Percentiles rank a stretch among this genome's conserved stretches.
Conservation (phyloP, 106 monocot species). For the Acorus gramineus region DNA sequence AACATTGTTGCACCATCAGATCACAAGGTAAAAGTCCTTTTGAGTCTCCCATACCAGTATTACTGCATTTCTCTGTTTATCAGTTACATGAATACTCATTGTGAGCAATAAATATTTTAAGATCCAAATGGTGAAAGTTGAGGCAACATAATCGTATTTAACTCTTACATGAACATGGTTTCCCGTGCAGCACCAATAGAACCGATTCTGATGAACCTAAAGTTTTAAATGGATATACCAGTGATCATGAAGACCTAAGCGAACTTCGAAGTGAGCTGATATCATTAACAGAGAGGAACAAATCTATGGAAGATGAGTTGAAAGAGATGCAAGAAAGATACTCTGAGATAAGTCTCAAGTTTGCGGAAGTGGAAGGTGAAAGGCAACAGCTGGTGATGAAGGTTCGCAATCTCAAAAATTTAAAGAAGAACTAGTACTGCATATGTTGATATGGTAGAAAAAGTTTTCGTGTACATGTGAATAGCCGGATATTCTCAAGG, state of each 20-base stretch:
- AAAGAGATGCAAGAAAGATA: constrained; percentile 94
- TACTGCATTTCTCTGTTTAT: no score
- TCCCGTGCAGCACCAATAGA: constrained; percentile 21
- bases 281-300: constrained; percentile 43
- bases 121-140: no score
- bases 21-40: no score
- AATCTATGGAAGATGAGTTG: constrained; percentile 69
- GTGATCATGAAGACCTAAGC: constrained; percentile 5
- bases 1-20: no score
- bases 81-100: no score
- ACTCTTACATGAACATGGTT: neutral
- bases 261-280: constrained; percentile 34
- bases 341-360: constrained; percentile 85
- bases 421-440: constrained; percentile 40
- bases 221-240: constrained; percentile 1
- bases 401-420: constrained; percentile 72
- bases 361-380: constrained; percentile 96
- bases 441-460: constrained; percentile 1
- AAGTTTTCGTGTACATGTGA: constrained; percentile 45
- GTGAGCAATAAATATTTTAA: no score
- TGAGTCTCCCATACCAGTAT: no score
- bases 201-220: constrained; percentile 7
- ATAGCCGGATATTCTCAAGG: constrained; percentile 14
- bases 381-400: constrained; percentile 94
- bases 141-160: no score